A percentile compares a stretch with the other conserved stretches of the same genome.
Evolutionary conservation across 2,329 filamentous ascomycete genomes (phyloP).

Genomic region (Fusarium neocosmosporiellum): DNA sequence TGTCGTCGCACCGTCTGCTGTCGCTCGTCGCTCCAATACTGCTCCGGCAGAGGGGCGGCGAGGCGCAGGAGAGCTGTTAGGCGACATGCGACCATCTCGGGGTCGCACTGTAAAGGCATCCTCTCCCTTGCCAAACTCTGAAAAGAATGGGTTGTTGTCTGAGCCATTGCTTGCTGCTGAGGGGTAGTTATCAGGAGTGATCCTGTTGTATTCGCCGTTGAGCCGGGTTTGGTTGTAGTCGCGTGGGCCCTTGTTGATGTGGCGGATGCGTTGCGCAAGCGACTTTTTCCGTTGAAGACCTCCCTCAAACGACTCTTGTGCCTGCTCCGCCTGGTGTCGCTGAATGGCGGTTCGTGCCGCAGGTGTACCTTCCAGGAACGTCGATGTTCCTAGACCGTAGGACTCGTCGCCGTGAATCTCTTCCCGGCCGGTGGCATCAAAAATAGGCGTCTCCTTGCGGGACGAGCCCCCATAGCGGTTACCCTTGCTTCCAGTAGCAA

Average conservation of each 20-base stretch:
- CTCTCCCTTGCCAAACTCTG: slow-evolving; percentile 74
- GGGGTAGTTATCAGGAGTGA: slow-evolving; percentile 53
- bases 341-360: slow-evolving; percentile 84
- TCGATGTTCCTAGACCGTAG: slow-evolving; percentile 89
- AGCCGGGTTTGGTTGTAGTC: slow-evolving; percentile 68
- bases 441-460: slow-evolving; percentile 61
- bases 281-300: slow-evolving; percentile 93
- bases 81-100: slow-evolving; percentile 54
- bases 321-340: slow-evolving; percentile 76
- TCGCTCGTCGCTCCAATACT: slow-evolving; percentile 72
- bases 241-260: slow-evolving; percentile 79
- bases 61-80: slow-evolving; percentile 67
- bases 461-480: slow-evolving; percentile 30
- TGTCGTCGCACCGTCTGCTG: slow-evolving; percentile 63
- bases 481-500: slow-evolving; percentile 56
- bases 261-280: slow-evolving; percentile 88
- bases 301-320: slow-evolving; percentile 65
- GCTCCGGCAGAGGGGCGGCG: slow-evolving; percentile 51
- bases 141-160: slow-evolving; percentile 81
- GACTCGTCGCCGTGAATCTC: slow-evolving; percentile 86
- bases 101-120: slow-evolving; percentile 62
- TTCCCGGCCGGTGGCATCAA: slow-evolving; percentile 75
- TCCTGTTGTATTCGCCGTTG: slow-evolving; percentile 57
- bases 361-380: slow-evolving; percentile 93
- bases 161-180: slow-evolving; percentile 48